Base-by-base conservation (phyloP, 169 alveolate species). In the Fabrea salina region DNA sequence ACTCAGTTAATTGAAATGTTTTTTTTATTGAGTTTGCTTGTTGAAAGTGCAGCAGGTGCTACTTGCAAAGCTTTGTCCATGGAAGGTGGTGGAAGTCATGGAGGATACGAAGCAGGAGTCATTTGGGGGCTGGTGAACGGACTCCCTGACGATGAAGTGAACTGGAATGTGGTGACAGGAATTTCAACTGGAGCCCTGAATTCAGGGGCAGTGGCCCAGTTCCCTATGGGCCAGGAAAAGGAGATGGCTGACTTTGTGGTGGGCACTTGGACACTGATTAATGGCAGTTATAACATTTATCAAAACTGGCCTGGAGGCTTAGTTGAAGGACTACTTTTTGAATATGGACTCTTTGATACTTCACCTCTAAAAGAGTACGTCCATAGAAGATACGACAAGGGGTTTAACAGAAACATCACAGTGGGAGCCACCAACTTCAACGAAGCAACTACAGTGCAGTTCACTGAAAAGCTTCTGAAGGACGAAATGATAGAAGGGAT, bases 81-180 rank as follows among this genome's bases (percentile, higher is more conserved):
- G 0, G 67, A 67, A 76, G 89, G 89, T 13, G 89, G 89, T 2
- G 89, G 89, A 3, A 72, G 64, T 37, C 49, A 56, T 8, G 89
- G 85, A 0, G 76, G 83, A n/a, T 83, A 77, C 41, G 74, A 83
- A 49, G 85, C 76, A n/a, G 89, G 89, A 8, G 83, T 49, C 13
- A 25, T 83, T 22, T 35, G 50, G 0, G 77, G 56, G 2, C 27
- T 74, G 13, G 50, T 53, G 16, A 35, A 74, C 25, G 16, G 37
- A 13, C n/a, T 50, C 11, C 30, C 47, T 5, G 30, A 64, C 0
- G 70, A 44, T 25, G 80, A 78, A 8, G 39, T 47, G 27, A 5
- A 19, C 7, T 78, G 41, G n/a, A 66, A 78, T 66, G 67, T 78
- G n/a, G 67, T 78, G 22, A 49, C 80, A 13, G 89, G 89, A 22